phyloP scores from a whole-genome alignment of 768 basidiomycete genomes.

The Daedaleopsis nitida region DNA sequence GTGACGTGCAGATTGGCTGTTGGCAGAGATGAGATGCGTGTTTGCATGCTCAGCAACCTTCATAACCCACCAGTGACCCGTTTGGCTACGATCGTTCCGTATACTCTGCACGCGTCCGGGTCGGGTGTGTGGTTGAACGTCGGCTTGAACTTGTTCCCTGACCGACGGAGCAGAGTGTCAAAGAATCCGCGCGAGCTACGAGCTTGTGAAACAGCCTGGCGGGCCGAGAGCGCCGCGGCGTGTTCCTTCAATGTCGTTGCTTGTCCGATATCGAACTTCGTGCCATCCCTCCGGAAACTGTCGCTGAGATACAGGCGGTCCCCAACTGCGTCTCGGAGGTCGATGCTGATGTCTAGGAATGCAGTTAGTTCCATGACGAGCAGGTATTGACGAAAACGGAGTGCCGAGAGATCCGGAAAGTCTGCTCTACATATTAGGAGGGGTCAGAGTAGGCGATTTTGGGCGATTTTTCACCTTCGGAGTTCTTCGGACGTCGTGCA shows the following conservation, averaged over 20 bases:
- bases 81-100: slow-evolving; percentile 81
- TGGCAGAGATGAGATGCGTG: neutral
- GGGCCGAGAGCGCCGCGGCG: slow-evolving; percentile 63
- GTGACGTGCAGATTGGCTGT: slow-evolving; percentile 92
- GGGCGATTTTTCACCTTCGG: too few relatives aligned
- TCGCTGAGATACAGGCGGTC: slow-evolving; percentile 85
- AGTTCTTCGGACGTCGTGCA: too few relatives aligned
- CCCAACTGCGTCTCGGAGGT: slow-evolving; percentile 91
- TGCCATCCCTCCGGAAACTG: slow-evolving; percentile 83
- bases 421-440: too few relatives aligned
- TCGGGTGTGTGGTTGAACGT: slow-evolving; percentile 71
- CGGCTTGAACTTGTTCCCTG: slow-evolving; percentile 57
- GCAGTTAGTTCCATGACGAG: neutral
- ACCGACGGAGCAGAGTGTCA: slow-evolving; percentile 51
- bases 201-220: slow-evolving; percentile 71
- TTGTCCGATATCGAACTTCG: slow-evolving; percentile 79
- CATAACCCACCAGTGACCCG: slow-evolving; percentile 77
- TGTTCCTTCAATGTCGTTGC: slow-evolving; percentile 77
- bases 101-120: slow-evolving; percentile 82
- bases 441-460: too few relatives aligned
- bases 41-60: neutral
- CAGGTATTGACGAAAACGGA: neutral
- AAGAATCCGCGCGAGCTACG: slow-evolving; percentile 76
- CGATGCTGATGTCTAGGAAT: slow-evolving; percentile 74
- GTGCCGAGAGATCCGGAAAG: neutral